Percentiles rank a stretch among this genome's conserved stretches.
Conservation (phyloP, 345 rosid species). For the Trapa bicornis region DNA sequence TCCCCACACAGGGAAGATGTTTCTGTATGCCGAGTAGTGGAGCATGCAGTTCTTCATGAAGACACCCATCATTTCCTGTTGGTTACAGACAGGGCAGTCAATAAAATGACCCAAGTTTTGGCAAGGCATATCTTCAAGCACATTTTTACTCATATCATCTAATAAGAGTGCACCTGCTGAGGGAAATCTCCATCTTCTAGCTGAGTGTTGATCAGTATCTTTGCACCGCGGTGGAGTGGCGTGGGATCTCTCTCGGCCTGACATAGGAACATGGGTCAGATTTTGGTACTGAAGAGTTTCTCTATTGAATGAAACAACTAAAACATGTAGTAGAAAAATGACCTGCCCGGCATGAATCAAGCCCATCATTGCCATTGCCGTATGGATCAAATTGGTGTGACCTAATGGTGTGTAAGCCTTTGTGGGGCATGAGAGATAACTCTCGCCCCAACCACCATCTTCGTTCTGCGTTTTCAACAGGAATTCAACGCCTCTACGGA, state of each 20-base stretch:
- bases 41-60: slow-evolving; percentile 71
- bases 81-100: neutral
- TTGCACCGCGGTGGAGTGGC: slow-evolving; percentile 29
- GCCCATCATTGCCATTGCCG: slow-evolving; percentile 51
- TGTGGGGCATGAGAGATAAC: slow-evolving; percentile 43
- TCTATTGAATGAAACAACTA: neutral
- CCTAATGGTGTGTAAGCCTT: slow-evolving; percentile 34
- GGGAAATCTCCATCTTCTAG: slow-evolving; percentile 35
- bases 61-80: slow-evolving; percentile 63
- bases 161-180: slow-evolving; percentile 18
- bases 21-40: slow-evolving; percentile 62
- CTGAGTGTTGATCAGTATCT: slow-evolving; percentile 26
- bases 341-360: slow-evolving; percentile 44
- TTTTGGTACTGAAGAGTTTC: neutral
- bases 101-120: neutral
- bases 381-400: slow-evolving; percentile 45
- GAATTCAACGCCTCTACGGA: slow-evolving; percentile 34
- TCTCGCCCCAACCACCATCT: slow-evolving; percentile 59
- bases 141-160: neutral
- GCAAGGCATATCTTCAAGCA: neutral
- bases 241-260: slow-evolving; percentile 26
- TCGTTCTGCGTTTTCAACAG: slow-evolving; percentile 26
- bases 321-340: neutral
- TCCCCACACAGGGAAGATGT: slow-evolving; percentile 62
- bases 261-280: neutral